These are phyloP conservation scores for Pichia paraexigua DNA, from an alignment of 805 yeast species.

Conservation along the genomic window DNA sequence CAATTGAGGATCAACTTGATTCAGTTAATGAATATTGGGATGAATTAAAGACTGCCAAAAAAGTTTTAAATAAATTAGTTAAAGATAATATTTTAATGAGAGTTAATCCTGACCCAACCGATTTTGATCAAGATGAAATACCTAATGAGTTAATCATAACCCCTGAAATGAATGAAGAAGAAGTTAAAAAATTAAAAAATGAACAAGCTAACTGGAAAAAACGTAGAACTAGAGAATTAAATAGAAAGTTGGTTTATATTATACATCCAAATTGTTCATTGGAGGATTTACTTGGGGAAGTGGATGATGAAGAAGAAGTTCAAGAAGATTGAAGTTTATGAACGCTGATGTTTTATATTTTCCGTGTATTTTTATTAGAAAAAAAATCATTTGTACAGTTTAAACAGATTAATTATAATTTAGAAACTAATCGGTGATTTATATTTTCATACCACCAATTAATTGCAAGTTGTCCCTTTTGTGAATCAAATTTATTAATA, in stretches of 20 bases:
- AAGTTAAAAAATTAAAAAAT: constrained; percentile 17
- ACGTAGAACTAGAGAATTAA: constrained; percentile 16
- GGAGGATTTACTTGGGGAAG: constrained; percentile 51
- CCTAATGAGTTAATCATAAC: constrained; percentile 19
- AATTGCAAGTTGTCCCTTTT: constrained; percentile 46
- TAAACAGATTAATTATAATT: constrained; percentile 2
- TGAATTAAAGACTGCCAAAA: constrained; percentile 65
- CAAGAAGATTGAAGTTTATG: constrained; percentile 7
- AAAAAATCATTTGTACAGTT: neutral
- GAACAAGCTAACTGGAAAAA: constrained; percentile 12
- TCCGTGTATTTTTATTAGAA: neutral
- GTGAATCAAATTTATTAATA: constrained; percentile 50
- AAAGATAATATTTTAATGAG: constrained; percentile 79
- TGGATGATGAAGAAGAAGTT: constrained; percentile 10
- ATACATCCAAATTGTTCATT: constrained; percentile 81
- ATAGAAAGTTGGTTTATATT: constrained; percentile 36
- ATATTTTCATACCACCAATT: constrained; percentile 54
- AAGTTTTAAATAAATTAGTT: constrained; percentile 75
- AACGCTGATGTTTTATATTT: neutral
- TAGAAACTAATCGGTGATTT: constrained; percentile 13
- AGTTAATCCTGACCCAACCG: constrained; percentile 31
- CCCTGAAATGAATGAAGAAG: constrained; percentile 18
- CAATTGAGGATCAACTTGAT: constrained; percentile 61
- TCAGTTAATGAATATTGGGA: constrained; percentile 62
- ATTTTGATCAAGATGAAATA: constrained; percentile 35